Base-by-base conservation (phyloP, 345 rosid genomes). In the Pseudoturritis turrita region DNA sequence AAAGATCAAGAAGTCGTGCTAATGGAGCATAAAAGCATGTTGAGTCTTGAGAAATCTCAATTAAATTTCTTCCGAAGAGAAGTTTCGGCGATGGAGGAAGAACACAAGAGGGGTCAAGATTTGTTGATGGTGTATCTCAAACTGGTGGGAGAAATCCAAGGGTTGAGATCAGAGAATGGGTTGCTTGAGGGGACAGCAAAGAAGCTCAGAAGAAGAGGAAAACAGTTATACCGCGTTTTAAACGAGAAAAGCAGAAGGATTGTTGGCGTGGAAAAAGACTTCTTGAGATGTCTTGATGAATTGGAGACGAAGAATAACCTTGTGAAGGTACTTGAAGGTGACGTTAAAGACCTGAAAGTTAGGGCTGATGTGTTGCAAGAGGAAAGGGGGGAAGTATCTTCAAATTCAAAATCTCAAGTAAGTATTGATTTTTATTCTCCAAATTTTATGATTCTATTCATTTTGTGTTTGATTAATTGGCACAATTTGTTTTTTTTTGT, bases 1-100 rank as follows among this genome's bases (percentile, higher is more conserved):
- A 90, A 83, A 76, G 91, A 83, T 55, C 83, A 82, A 31, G 91
- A 88, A 79, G 77, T 84, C 11, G 37, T 77, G 69, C 83, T 92
- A 11, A 28, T 68, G 75, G 91, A 92, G 82, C 70, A 85, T 4
- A 82, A 63, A 72, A 79, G 73, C 35, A 62, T 60, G 82, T 25
- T 88, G 69, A 23, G 43, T 2, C 40, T 82, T 67, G 87, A 86
- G 71, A 70, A 54, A 52, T 71, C 82, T 33, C 77, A 67, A 13
- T 72, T 81, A 19, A 85, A 83, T 52, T 77, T 72, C 45, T 45
- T 83, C 84, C 77, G 77, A 12, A 77, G 66, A 78, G 91, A 89
- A 78, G 64, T 83, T 65, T 68, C 64, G 7, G 80, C 72, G 10
- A 75, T 76, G 72, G 89, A 84, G 62, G 82, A 73, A 7, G 92